Conservation (phyloP, 1,139 yeast species). For the Keqinozyma sinolaborantium region DNA sequence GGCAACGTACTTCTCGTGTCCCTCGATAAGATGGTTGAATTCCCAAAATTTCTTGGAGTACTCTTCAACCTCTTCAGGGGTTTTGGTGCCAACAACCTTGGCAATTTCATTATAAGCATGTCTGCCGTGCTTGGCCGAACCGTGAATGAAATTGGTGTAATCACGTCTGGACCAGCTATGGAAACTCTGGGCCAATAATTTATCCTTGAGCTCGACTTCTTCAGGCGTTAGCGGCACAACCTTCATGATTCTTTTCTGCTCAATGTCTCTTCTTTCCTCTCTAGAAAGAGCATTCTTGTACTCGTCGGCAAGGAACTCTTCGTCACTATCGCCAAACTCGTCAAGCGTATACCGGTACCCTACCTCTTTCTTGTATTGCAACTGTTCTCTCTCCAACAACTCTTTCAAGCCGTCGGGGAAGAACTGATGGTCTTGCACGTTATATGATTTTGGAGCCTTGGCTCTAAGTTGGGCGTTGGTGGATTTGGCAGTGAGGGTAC, state of each 20-base stretch:
- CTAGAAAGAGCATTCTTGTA: constrained; percentile 32
- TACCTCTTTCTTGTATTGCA: constrained; percentile 68
- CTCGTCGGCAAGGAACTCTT: constrained; percentile 55
- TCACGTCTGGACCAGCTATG: constrained; percentile 85
- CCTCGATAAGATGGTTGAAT: constrained; percentile 69
- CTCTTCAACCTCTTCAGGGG: constrained; percentile 61
- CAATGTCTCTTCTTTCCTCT: constrained; percentile 44
- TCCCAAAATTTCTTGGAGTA: constrained; percentile 78
- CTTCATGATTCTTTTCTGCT: constrained; percentile 64
- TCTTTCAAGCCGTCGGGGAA: constrained; percentile 64
- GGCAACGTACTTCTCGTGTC: constrained; percentile 78
- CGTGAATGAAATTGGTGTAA: constrained; percentile 79
- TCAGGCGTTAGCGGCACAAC: constrained; percentile 76
- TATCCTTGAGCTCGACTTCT: constrained; percentile 62
- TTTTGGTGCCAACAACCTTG: constrained; percentile 62
- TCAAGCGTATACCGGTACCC: constrained; percentile 64
- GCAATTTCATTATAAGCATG: constrained; percentile 59
- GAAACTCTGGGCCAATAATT: constrained; percentile 64
- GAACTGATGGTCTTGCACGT: constrained; percentile 86
- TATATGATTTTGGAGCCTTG: constrained; percentile 68
- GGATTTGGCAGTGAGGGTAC: constrained; percentile 16
- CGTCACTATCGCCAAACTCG: constrained; percentile 53
- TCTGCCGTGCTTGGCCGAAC: constrained; percentile 79
- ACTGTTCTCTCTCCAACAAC: constrained; percentile 73
- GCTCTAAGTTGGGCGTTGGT: constrained; percentile 35